Evolutionary conservation across 768 basidiomycete genomes (phyloP).

Genomic region (Tephrocybe sp.): DNA sequence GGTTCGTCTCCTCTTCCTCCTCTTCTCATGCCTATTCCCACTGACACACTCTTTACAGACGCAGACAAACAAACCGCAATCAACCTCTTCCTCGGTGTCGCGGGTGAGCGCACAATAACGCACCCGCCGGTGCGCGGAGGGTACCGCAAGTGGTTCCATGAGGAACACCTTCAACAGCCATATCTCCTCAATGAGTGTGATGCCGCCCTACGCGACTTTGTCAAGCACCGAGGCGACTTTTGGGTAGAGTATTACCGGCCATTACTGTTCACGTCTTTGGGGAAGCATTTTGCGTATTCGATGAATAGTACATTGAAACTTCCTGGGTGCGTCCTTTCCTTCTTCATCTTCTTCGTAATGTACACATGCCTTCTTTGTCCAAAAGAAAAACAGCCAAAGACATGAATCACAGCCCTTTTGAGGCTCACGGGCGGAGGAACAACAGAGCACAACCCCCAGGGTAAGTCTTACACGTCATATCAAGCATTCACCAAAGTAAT

Average conservation of each 20-base stretch:
- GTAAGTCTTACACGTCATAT: conserved; percentile 14
- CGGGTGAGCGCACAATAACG: conserved; percentile 50
- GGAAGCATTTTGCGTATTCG: conserved; percentile 89
- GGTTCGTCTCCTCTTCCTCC: conserved; percentile 43
- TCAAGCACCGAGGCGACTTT: conserved; percentile 64
- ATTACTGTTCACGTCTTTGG: conserved; percentile 77
- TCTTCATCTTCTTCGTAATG: neutral
- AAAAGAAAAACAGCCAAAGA: conserved; percentile 71
- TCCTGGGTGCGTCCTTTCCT: conserved; percentile 57
- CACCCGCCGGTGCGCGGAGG: conserved; percentile 59
- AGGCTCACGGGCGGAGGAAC: conserved; percentile 50
- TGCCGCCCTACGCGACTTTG: conserved; percentile 58
- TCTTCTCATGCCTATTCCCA: neutral
- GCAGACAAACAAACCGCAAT: conserved; percentile 98
- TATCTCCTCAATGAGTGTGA: conserved; percentile 69
- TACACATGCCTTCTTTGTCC: neutral
- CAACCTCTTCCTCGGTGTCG: conserved; percentile 91
- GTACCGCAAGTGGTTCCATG: conserved; percentile 85
- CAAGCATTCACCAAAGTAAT: neutral
- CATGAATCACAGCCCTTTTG: conserved; percentile 75
- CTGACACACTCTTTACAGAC: conserved; percentile 47
- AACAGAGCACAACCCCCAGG: conserved; percentile 35
- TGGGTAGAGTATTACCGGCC: conserved; percentile 93
- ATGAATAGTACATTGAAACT: conserved; percentile 88
- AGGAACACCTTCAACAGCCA: conserved; percentile 66